Conservation (phyloP, 495 filamentous ascomycete genomes). For the Hyaloscypha variabilis region DNA sequence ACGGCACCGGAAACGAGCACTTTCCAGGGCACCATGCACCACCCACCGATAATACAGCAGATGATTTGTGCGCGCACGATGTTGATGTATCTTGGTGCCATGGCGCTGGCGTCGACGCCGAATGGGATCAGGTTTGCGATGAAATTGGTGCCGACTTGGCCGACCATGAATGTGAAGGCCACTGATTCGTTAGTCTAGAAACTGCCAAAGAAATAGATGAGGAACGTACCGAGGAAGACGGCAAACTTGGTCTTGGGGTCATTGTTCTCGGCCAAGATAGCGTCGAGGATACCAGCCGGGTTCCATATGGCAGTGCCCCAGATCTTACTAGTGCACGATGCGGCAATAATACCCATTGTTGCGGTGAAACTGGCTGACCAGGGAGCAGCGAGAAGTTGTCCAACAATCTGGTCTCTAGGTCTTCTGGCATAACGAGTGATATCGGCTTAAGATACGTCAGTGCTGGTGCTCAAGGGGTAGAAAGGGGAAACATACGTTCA, state of each 20-base stretch:
- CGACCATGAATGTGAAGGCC: no score
- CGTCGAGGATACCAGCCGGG: constrained; percentile 11
- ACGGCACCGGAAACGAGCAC: constrained; percentile 8
- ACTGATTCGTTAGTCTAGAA: constrained; percentile 35
- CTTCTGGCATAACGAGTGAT: constrained; percentile 2
- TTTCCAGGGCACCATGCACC: constrained; percentile 18
- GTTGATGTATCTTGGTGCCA: constrained; percentile 28
- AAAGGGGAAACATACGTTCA: background rate
- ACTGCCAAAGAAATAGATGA: background rate
- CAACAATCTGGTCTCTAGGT: constrained; percentile 1
- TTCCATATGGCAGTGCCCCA: constrained; percentile 20
- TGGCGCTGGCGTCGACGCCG: constrained; percentile 29
- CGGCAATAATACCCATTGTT: constrained; percentile 15
- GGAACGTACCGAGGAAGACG: constrained; percentile 36
- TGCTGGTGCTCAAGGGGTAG: background rate
- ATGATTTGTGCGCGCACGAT: constrained; percentile 36
- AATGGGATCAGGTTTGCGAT: constrained; percentile 42
- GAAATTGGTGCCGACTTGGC: constrained; percentile 36
- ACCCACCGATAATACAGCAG: constrained; percentile 8
- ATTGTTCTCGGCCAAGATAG: constrained; percentile 12
- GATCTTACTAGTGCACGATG: constrained; percentile 10
- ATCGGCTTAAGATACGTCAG: constrained; percentile 5
- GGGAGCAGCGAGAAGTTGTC: constrained; percentile 12
- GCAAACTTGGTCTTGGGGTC: constrained; percentile 14
- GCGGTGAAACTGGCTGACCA: constrained; percentile 16